Base-by-base conservation (phyloP, 345 rosid genomes). In the Conringia planisiliqua region DNA sequence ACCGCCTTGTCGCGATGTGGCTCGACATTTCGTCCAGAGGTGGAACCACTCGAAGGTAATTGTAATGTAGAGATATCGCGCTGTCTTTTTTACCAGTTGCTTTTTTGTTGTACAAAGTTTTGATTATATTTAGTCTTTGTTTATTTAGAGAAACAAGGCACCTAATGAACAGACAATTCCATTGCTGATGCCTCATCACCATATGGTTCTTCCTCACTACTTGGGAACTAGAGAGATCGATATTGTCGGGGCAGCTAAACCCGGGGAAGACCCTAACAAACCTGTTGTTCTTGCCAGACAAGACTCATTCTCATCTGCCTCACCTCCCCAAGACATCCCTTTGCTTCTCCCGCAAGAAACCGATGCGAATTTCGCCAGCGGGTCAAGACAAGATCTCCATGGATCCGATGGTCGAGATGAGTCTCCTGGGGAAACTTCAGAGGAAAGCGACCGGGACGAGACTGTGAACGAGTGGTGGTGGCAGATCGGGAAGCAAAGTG, bases 21-120 rank as follows among this genome's bases (percentile, higher is more conserved):
- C 97, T 12, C 78, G 97, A 77, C 98, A 94, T 62, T 94, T 94
- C 65, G 91, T 94, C 72, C 98, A 90, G 71, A 86, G 98, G 33
- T 94, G 98, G 98, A 94, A 94, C 73, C 97, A 94, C 80, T 96
- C 98, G 11, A 94, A 91, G 97, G 97, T 90, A 67, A 57, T 64
- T 16, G 50, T 39, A 56, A 3, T 42, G 13, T n/a, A 48, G 29
- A 48, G 27, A 52, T 5, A 52, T 51, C 6, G 0, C 3, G 2
- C 62, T 7, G 9, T 18, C 24, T 10, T 58, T 58, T 24, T 27
- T 12, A 27, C 62, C 27, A 1, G 3, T 51, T 60, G 14, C 18
- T 1, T 27, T 27, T 44, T 64, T 16, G 35, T 30, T 42, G 6
- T 3, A 22, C 1, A 54, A 4, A 39, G 30, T 58, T 57, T 26